Percentiles rank a stretch among this genome's conserved stretches.
phyloP scores from a whole-genome alignment of 306 rosid species.

The Dryas drummondii region DNA sequence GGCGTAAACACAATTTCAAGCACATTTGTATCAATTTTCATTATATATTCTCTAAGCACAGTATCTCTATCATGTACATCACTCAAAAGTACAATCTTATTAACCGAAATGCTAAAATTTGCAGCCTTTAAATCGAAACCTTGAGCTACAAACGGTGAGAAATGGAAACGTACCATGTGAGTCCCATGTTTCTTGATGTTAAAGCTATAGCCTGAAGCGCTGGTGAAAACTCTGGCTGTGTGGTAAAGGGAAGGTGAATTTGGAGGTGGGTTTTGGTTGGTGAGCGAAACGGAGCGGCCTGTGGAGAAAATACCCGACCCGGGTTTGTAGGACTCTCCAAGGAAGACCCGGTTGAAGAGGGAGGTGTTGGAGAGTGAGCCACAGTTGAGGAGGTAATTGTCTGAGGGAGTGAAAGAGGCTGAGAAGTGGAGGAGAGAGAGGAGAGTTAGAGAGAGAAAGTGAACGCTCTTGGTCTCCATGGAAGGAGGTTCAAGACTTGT shows the following conservation, averaged over 20 bases:
- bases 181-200: conserved; percentile 61
- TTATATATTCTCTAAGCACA: conserved; percentile 56
- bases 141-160: conserved; percentile 65
- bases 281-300: conserved; percentile 47
- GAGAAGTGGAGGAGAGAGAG: conserved; percentile 38
- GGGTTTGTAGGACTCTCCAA: conserved; percentile 46
- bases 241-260: conserved; percentile 46
- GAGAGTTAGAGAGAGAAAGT: conserved; percentile 32
- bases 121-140: conserved; percentile 56
- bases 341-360: conserved; percentile 51
- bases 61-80: conserved; percentile 33
- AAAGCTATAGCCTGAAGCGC: conserved; percentile 55
- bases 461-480: conserved; percentile 46
- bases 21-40: conserved; percentile 42
- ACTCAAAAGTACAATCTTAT: conserved; percentile 40
- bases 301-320: conserved; percentile 47
- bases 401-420: conserved; percentile 61
- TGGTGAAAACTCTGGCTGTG: conserved; percentile 79
- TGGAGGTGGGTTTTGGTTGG: conserved; percentile 50
- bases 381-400: conserved; percentile 74
- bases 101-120: conserved; percentile 52
- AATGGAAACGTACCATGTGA: conserved; percentile 84
- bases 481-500: conserved; percentile 23
- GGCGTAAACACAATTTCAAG: conserved; percentile 62
- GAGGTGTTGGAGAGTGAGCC: conserved; percentile 66